Base-by-base conservation (phyloP, 139 green algal species). In the Dunaliella primolecta region DNA sequence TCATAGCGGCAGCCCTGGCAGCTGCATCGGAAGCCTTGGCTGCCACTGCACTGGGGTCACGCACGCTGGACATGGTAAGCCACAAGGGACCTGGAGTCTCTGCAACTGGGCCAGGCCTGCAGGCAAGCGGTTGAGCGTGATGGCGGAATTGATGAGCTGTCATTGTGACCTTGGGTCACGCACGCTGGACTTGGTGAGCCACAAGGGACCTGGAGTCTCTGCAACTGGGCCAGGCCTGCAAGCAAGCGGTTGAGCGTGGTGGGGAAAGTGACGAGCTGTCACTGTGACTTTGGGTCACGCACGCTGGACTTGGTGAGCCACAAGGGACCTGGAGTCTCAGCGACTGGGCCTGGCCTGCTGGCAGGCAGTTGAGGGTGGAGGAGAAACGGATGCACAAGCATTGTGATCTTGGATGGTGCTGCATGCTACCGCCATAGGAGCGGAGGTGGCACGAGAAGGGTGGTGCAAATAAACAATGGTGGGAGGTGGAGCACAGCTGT, bases 1-100 rank as follows among this genome's bases (percentile, higher is more conserved):
- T 96, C 21, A 91, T 85, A 2, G 85, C 85, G 15, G 94, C 93
- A 25, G 88, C 92, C 23, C 78, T 78, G 2, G 91, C 91, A 1
- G 93, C 93, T 20, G 84, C 86, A 71, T 78, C 78, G 15, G 70
- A 0, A 35, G 83, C 84, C 30, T 30, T 85, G 78, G 83, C 27
- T 46, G 56, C 55, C 75, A 71, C 82, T 56, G 34, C 35, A 25
- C 31, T 56, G 30, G 79, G 57, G 35, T 81, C 36, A 35, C 31
- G 80, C 76, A 2, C 27, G 21, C 32, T 25, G 21, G 36, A 71
- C 82, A 87, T 90, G 25, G 25, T 21, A 71, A 92, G 78, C 30
- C 2, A 30, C 35, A 88, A 24, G 0, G 27, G 46, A 2, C 38
- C 64, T 24, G 57, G 25, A 7, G 85, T 85, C n/a, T 32, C 30